Percentiles rank a stretch among this genome's conserved stretches.
These are phyloP conservation scores for Pezicula carpinea DNA, from an alignment of 2,329 filamentous ascomycete genomes.

Conservation along the genomic window DNA sequence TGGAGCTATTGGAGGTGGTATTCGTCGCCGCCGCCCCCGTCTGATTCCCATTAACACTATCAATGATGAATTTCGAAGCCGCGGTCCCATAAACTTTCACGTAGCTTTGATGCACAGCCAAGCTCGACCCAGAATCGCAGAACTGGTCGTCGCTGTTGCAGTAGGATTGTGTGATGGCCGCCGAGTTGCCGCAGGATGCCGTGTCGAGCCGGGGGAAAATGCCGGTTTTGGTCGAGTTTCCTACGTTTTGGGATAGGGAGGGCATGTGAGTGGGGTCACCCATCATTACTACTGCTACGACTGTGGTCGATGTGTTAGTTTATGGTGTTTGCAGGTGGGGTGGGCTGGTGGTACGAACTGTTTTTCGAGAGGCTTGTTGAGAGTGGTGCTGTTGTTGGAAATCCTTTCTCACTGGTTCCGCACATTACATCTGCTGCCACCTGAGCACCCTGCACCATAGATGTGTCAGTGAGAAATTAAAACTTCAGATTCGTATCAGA, in stretches of 20 bases:
- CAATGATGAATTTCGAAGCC: slow-evolving; percentile 2
- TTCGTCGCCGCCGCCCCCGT: neutral
- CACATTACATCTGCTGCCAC: slow-evolving; percentile 27
- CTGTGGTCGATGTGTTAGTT: neutral
- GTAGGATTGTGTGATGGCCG: slow-evolving; percentile 10
- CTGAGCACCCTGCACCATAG: slow-evolving; percentile 23
- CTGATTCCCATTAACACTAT: neutral
- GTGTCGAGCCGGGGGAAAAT: slow-evolving; percentile 16
- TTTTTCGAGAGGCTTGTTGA: slow-evolving; percentile 10
- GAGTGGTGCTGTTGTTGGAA: slow-evolving; percentile 13
- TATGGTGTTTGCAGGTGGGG: neutral
- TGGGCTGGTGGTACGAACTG: neutral
- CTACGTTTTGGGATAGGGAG: slow-evolving; percentile 25
- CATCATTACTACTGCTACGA: slow-evolving; percentile 31
- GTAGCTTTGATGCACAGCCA: slow-evolving; percentile 10
- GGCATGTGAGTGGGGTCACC: slow-evolving; percentile 31
- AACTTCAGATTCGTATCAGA: slow-evolving; percentile 3
- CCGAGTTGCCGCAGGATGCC: neutral
- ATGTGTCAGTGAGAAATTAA: slow-evolving; percentile 4
- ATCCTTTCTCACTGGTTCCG: slow-evolving; percentile 19
- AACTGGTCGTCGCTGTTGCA: slow-evolving; percentile 14
- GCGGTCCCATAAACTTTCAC: slow-evolving; percentile 9
- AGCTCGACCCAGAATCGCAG: slow-evolving; percentile 12
- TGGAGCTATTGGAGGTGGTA: too few relatives aligned
- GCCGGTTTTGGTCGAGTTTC: slow-evolving; percentile 24